phyloP scores from a whole-genome alignment of 2,329 filamentous ascomycete species.

The Botryosphaeria dothidea region DNA sequence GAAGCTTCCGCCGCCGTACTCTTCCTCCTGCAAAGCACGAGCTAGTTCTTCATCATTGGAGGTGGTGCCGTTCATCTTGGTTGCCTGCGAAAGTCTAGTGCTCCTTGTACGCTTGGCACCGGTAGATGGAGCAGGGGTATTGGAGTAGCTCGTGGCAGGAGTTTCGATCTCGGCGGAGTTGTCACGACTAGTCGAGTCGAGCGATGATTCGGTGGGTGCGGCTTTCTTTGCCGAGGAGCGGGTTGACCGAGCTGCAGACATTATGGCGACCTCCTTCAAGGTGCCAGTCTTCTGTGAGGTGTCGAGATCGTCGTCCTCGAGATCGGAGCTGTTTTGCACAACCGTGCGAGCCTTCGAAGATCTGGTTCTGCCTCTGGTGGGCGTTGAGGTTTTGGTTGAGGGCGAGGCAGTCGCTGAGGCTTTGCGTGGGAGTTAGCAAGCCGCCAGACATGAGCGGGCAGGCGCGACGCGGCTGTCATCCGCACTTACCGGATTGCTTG shows the following conservation, averaged over 20 bases:
- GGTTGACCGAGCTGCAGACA: slow-evolving; percentile 19
- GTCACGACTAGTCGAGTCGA: slow-evolving; percentile 23
- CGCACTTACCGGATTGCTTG: not conserved
- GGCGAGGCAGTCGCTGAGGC: not conserved
- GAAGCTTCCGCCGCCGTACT: slow-evolving; percentile 42
- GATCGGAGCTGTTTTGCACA: slow-evolving; percentile 36
- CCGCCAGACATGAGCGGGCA: not conserved
- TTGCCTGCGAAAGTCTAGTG: slow-evolving; percentile 27
- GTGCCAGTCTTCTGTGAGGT: not conserved
- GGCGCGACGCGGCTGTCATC: not conserved
- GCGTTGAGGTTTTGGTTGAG: not conserved
- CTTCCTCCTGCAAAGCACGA: slow-evolving; percentile 57
- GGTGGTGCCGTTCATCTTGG: slow-evolving; percentile 29
- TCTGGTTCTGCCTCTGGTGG: not conserved
- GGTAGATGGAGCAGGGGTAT: slow-evolving; percentile 53
- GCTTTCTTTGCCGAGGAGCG: slow-evolving; percentile 22
- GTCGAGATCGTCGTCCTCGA: slow-evolving; percentile 23
- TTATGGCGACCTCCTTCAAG: slow-evolving; percentile 37
- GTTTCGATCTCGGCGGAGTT: slow-evolving; percentile 58
- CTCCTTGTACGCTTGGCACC: slow-evolving; percentile 27
- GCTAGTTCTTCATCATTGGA: slow-evolving; percentile 56
- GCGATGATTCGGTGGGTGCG: slow-evolving; percentile 13
- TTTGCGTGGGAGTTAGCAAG: not conserved
- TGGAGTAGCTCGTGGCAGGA: slow-evolving; percentile 60
- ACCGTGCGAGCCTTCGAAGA: slow-evolving; percentile 23